Evolutionary conservation across 225 moss, liverwort and hornwort species (phyloP), one percentile per base, ranked within the genome.

Genomic region (Anthoceros angustus): DNA sequence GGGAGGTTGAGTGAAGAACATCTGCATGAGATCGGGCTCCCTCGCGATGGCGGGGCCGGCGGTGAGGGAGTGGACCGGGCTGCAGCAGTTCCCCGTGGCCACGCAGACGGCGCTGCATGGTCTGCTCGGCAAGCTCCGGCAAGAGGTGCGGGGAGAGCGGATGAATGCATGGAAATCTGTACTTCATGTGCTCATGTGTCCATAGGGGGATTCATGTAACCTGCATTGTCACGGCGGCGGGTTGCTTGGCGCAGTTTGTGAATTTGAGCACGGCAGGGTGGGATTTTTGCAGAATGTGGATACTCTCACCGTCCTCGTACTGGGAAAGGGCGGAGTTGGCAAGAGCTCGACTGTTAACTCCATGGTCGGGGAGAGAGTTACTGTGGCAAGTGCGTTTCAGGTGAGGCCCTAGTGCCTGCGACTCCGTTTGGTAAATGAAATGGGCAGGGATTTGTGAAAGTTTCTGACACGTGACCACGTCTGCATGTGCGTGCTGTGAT

Each of bases 321-420:
- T 98, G 67, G 92, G 92, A 10, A 92, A 98, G 81, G 92, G 98
- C 63, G 91, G 98, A 40, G 95, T 98, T 25, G 98, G 98, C 38
- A 98, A 98, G 72, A 92, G 88, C 68, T 98, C 95, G 1, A 89
- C 98, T 18, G 92, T 98, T 39, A 98, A 98, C 77, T 98, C 98
- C 32, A 68, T 98, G 69, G 80, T 98, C 70, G 98, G 98, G 55
- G 98, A 98, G 71, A 84, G 91, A 70, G 92, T 92, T 12, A 81
- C 98, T 8, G 84, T 88, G 42, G 98, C 89, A 18, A 98, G 91
- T 72, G 95, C 95, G 66, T 92, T 98, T 24, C 92, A 98, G 95
- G 95, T 95, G 74, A 12, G 42, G 20, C 32, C 18, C 65, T 43
- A 20, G 46, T 48, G 21, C 38, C 43, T 14, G 21, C 50, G 65